Conservation (phyloP, 164 flowering plant species). For the Nymphaea thermarum region DNA sequence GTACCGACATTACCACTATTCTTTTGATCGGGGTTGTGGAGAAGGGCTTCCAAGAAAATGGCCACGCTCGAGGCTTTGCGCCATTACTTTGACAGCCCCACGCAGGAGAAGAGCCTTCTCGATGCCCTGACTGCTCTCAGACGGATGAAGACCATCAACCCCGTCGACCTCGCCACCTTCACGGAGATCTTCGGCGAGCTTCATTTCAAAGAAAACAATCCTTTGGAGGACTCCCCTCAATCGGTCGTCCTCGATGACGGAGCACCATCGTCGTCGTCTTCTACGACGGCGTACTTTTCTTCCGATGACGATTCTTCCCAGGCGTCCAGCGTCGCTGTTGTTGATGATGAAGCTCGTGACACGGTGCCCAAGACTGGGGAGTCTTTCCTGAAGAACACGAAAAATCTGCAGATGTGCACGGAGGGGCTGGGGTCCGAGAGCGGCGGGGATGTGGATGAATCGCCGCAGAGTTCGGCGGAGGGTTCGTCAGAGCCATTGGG, state of each 20-base stretch:
- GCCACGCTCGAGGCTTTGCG: constrained; percentile 62
- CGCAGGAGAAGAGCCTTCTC: constrained; percentile 38
- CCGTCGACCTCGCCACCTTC: constrained; percentile 26
- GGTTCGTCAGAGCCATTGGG: constrained; percentile 5
- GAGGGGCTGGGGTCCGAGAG: constrained; percentile 86
- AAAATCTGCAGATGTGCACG: constrained; percentile 56
- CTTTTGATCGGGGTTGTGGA: background rate
- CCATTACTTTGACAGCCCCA: constrained; percentile 52
- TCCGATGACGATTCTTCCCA: background rate
- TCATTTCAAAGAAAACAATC: constrained; percentile 34
- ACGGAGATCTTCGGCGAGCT: constrained; percentile 82
- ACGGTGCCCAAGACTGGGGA: constrained; percentile 3
- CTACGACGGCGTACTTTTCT: constrained; percentile 5
- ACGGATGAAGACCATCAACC: constrained; percentile 40
- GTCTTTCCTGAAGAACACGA: constrained; percentile 32
- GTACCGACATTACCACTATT: background rate
- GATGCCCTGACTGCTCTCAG: constrained; percentile 33
- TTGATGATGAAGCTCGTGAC: background rate
- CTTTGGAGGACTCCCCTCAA: background rate
- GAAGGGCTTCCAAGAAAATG: constrained; percentile 15
- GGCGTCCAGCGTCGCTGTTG: constrained; percentile 1
- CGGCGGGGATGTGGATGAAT: constrained; percentile 53
- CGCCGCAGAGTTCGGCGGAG: constrained; percentile 1
- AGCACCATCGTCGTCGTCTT: constrained; percentile 2
- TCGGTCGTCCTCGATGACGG: background rate